phyloP scores from a whole-genome alignment of 2,329 filamentous ascomycete genomes.

The Gaeumannomyces tritici region DNA sequence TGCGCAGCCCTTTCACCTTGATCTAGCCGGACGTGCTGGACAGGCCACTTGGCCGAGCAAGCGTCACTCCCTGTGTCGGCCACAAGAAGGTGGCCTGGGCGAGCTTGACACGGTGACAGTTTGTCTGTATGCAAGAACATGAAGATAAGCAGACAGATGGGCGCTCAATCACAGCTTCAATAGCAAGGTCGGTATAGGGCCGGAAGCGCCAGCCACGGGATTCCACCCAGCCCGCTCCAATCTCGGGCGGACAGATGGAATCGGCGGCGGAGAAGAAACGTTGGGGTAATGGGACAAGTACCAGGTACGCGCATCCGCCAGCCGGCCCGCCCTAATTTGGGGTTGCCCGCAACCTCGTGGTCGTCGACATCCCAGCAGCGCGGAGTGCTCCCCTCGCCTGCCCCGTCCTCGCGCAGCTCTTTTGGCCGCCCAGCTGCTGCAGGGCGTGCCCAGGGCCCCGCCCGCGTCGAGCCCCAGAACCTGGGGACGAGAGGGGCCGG shows the following conservation, averaged over 20 bases:
- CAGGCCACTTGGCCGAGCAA: no score
- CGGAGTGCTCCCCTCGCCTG: not conserved
- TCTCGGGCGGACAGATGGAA: conserved; percentile 4
- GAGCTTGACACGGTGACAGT: not conserved
- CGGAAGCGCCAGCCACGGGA: not conserved
- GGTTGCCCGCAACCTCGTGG: not conserved
- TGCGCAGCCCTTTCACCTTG: no score
- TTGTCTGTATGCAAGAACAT: not conserved
- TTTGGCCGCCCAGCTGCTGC: no score
- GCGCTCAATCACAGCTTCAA: not conserved
- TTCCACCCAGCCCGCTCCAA: not conserved
- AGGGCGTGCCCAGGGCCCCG: not conserved
- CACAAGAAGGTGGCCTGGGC: not conserved
- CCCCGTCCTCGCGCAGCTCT: not conserved
- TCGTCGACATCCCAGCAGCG: not conserved
- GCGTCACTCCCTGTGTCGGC: no score
- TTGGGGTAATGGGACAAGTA: not conserved
- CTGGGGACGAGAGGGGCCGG: not conserved
- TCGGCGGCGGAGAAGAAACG: not conserved
- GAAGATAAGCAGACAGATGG: not conserved
- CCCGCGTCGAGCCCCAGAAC: not conserved
- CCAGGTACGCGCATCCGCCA: not conserved
- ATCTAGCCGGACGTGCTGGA: no score
- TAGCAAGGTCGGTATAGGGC: not conserved
- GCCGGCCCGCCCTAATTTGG: not conserved